A percentile compares a stretch with the other conserved stretches of the same genome.
Evolutionary conservation across 108 stramenopile species (phyloP).

Genomic region (Nitzschia inconspicua): DNA sequence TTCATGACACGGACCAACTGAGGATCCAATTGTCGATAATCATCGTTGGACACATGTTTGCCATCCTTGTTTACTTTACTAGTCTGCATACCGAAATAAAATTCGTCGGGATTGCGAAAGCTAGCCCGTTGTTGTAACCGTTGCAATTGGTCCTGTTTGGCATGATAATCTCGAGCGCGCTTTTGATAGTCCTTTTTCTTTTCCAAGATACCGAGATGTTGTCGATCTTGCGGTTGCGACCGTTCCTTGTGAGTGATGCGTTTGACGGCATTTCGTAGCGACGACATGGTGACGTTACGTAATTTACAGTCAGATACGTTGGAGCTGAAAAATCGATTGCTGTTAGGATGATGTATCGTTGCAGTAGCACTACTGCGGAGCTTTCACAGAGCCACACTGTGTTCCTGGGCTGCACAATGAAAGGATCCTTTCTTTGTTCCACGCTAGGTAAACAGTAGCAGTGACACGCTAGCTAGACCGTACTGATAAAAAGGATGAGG

Average conservation of each 20-base stretch:
- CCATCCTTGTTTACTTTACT: slow-evolving; percentile 65
- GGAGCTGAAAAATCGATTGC: no score
- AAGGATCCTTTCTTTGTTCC: no score
- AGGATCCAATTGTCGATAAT: slow-evolving; percentile 43
- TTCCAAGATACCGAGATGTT: slow-evolving; percentile 94
- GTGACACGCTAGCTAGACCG: no score
- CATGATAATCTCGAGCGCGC: slow-evolving; percentile 91
- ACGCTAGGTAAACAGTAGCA: no score
- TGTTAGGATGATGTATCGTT: no score
- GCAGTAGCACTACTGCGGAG: no score
- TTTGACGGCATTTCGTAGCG: slow-evolving; percentile 98
- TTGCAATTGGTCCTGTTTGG: slow-evolving; percentile 73
- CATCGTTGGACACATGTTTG: slow-evolving; percentile 47
- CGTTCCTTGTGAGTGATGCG: slow-evolving; percentile 98
- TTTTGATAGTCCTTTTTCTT: slow-evolving; percentile 96
- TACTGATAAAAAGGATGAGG: no score
- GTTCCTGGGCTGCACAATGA: no score
- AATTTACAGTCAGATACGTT: no score
- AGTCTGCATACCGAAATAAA: slow-evolving; percentile 97
- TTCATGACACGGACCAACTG: slow-evolving; percentile 88
- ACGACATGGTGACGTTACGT: slow-evolving; percentile 95
- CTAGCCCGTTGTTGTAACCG: slow-evolving; percentile 75
- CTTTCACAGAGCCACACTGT: no score
- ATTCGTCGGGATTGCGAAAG: slow-evolving; percentile 98
- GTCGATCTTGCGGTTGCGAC: slow-evolving; percentile 84